Evolutionary conservation across 345 rosid genomes (phyloP).

Genomic region (Durio zibethinus): DNA sequence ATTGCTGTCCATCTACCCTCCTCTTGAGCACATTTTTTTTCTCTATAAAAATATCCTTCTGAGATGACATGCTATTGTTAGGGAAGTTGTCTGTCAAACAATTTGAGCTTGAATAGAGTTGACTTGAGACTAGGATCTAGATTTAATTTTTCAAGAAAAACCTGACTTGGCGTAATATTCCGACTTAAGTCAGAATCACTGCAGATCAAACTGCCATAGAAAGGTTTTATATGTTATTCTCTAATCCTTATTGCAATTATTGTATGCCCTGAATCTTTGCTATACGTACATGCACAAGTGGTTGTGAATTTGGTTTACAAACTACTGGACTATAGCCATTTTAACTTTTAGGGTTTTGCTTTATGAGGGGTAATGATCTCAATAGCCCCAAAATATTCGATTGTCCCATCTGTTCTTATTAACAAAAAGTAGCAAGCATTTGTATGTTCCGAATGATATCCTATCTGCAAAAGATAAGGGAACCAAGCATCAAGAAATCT

Average conservation of each 20-base stretch:
- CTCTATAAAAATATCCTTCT: slow-evolving; percentile 8
- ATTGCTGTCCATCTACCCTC: slow-evolving; percentile 12
- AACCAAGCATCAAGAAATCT: neutral
- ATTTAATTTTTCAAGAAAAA: neutral
- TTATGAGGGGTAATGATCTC: slow-evolving; percentile 61
- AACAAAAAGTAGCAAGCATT: slow-evolving; percentile 65
- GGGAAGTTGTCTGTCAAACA: slow-evolving; percentile 5
- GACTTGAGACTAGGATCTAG: no score
- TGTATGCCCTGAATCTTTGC: neutral
- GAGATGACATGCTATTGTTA: slow-evolving; percentile 3
- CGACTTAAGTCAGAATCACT: neutral
- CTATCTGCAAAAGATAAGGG: slow-evolving; percentile 48
- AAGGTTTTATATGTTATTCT: neutral
- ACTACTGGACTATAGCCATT: slow-evolving; percentile 22
- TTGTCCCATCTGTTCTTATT: slow-evolving; percentile 63
- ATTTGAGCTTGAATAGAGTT: no score
- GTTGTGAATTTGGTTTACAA: neutral
- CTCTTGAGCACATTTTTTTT: neutral
- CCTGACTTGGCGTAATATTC: neutral
- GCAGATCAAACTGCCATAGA: neutral
- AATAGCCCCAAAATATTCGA: slow-evolving; percentile 71
- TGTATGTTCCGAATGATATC: slow-evolving; percentile 47
- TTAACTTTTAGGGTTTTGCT: slow-evolving; percentile 45
- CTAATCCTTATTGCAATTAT: neutral
- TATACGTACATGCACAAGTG: slow-evolving; percentile 11